Percentiles rank a stretch among this genome's conserved stretches.
These are phyloP conservation scores for Pestalotiopsis sp. DNA, from an alignment of 2,329 filamentous ascomycete species.

Conservation along the genomic window DNA sequence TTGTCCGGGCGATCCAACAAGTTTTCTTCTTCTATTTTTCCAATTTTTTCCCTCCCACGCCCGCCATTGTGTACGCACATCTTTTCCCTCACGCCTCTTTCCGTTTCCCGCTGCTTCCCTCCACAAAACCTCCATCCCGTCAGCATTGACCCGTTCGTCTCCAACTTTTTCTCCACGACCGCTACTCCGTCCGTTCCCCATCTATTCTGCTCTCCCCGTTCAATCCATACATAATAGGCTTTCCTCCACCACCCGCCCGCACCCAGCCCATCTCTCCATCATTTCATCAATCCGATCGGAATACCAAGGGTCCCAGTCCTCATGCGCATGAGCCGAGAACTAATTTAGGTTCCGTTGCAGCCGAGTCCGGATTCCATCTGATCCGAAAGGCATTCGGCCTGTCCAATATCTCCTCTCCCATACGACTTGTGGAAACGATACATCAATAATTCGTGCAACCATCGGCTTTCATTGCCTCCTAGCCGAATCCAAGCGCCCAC, in stretches of 20 bases:
- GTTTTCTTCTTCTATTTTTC: neutral
- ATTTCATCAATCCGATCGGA: neutral
- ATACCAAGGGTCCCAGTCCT: neutral
- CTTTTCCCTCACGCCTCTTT: neutral
- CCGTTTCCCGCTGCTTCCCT: neutral
- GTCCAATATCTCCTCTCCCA: neutral
- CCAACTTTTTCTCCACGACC: constrained; percentile 10
- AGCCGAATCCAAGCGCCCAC: constrained; percentile 4
- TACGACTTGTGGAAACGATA: constrained; percentile 3
- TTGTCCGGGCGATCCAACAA: neutral
- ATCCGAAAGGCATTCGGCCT: neutral
- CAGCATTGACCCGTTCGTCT: constrained; percentile 3
- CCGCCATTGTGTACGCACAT: neutral
- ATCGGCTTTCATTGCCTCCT: constrained; percentile 5
- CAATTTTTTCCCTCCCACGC: neutral
- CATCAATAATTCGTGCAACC: constrained; percentile 9
- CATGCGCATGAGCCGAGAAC: neutral
- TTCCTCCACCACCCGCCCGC: constrained; percentile 4
- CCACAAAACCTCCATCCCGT: neutral
- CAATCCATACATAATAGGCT: neutral
- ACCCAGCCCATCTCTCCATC: neutral
- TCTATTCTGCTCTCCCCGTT: neutral
- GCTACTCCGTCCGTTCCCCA: constrained; percentile 2
- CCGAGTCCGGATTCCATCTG: neutral
- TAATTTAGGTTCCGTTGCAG: neutral